Base-by-base conservation (phyloP, 371 early-diverging fungal genomes). In the Coemansia sp. region DNA sequence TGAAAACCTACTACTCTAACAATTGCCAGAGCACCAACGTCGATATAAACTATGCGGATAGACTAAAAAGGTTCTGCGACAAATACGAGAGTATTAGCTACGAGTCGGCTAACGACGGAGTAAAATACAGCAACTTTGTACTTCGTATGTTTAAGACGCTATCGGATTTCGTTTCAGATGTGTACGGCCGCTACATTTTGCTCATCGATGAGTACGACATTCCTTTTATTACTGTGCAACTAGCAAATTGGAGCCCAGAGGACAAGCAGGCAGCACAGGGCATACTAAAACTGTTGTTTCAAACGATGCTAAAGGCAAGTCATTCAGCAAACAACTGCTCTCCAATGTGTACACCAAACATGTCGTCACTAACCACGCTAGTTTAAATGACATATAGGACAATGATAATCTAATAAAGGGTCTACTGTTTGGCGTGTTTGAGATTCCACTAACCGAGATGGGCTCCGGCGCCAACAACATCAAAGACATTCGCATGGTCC, bases 161-260 rank as follows among this genome's bases (percentile, higher is more conserved):
- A 0, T 75, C 72, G 0, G 6, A 21, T 0, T 55, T 63, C 51
- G 23, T 71, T 11, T 0, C 54, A 0, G 26, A 7, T 2, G n/a
- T 16, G 5, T 71, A 16, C 28, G 75, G 75, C 0, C 64, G 60
- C 12, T 71, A 71, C 20, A 63, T 75, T 0, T 62, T 75, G 9
- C 44, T 75, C 0, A 63, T 71, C 47, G 75, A 75, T 40, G 75
- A 75, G 40, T 71, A 71, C 12, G 75, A 75, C 23, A 71, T 71
- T 25, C 71, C 75, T 3, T 75, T 75, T 42, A 75, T 75, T 9
- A 48, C 71, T 8, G 40, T 75, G 1, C 47, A 60, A 0, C 28
- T 67, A 39, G 63, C 72, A 1, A 12, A 37, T 0, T 75, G 75
- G 75, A 60, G 40, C 52, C 14, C 23, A 8, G 52, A 53, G 1